Evolutionary conservation across 768 basidiomycete genomes (phyloP).

Genomic region (Agaricus blazei): DNA sequence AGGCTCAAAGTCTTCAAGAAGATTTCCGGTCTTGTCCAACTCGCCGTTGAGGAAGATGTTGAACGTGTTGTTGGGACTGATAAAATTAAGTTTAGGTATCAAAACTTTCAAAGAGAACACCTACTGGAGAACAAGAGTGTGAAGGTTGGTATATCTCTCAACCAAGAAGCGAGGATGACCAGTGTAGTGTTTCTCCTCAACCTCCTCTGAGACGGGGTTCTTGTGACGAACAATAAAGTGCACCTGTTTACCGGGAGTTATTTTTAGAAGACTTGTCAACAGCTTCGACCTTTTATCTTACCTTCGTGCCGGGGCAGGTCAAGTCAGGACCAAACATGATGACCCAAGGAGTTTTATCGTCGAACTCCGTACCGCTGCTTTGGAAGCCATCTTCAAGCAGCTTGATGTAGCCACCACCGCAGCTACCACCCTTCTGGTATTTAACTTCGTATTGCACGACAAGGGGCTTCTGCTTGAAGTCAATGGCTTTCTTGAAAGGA

Average conservation of each 20-base stretch:
- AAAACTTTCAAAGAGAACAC: constrained; percentile 23
- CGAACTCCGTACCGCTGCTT: constrained; percentile 88
- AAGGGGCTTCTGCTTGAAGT: constrained; percentile 79
- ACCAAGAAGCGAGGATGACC: constrained; percentile 79
- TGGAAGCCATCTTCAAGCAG: constrained; percentile 93
- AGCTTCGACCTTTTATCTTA: constrained; percentile 20
- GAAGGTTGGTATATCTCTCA: constrained; percentile 88
- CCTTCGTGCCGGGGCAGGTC: constrained; percentile 90
- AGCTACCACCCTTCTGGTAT: constrained; percentile 98
- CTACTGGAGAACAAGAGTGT: constrained; percentile 90
- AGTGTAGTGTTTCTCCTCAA: constrained; percentile 95
- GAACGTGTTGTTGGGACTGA: constrained; percentile 90
- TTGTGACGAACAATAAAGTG: constrained; percentile 99
- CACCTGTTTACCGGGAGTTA: constrained; percentile 43
- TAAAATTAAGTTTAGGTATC: not conserved
- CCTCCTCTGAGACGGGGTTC: constrained; percentile 87
- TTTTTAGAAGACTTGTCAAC: not conserved
- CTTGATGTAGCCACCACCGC: constrained; percentile 98
- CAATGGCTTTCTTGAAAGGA: constrained; percentile 71
- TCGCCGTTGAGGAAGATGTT: constrained; percentile 89
- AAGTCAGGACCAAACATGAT: constrained; percentile 98
- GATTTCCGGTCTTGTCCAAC: constrained; percentile 68
- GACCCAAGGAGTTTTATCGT: constrained; percentile 90
- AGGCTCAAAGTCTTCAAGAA: constrained; percentile 92
- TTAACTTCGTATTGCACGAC: constrained; percentile 99